A percentile compares a stretch with the other conserved stretches of the same genome.
phyloP scores from a whole-genome alignment of 1,284 basidiomycete species.

The Heliocybe sulcata region DNA sequence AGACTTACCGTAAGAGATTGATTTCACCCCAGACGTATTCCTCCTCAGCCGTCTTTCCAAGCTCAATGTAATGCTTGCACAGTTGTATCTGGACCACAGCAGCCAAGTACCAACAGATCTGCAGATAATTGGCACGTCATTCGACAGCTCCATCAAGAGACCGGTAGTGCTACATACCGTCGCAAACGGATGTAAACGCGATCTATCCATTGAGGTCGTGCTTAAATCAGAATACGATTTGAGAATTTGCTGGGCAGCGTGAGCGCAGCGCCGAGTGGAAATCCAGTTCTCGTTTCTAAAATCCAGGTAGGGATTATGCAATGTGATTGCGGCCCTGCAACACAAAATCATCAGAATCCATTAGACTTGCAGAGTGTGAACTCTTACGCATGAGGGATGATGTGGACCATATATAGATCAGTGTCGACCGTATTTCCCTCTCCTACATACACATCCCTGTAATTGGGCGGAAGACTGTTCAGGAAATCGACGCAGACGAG shows the following conservation, averaged over 20 bases:
- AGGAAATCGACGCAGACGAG: slow-evolving; percentile 62
- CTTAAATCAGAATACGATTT: slow-evolving; percentile 67
- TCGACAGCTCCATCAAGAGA: not conserved
- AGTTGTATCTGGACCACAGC: slow-evolving; percentile 78
- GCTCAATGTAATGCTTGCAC: slow-evolving; percentile 78
- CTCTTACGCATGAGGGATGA: slow-evolving; percentile 75
- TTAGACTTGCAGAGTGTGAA: slow-evolving; percentile 6
- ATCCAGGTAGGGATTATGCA: slow-evolving; percentile 76
- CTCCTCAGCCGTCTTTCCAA: slow-evolving; percentile 60
- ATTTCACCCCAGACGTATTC: slow-evolving; percentile 79
- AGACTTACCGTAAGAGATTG: slow-evolving; percentile 60
- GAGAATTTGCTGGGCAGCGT: slow-evolving; percentile 65
- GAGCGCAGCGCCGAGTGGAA: slow-evolving; percentile 65
- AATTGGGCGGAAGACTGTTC: slow-evolving; percentile 57
- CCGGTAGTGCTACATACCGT: slow-evolving; percentile 40
- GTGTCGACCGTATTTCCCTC: slow-evolving; percentile 55
- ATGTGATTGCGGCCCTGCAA: slow-evolving; percentile 70
- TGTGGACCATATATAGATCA: slow-evolving; percentile 77
- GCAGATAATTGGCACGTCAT: not conserved
- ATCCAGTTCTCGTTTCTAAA: slow-evolving; percentile 54
- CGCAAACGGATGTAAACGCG: slow-evolving; percentile 73
- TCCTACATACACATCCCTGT: slow-evolving; percentile 52
- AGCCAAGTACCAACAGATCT: slow-evolving; percentile 86
- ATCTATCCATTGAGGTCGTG: slow-evolving; percentile 69
- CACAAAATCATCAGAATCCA: slow-evolving; percentile 1